Base-by-base conservation (phyloP, 345 rosid genomes). In the Erucastrum elatum region DNA sequence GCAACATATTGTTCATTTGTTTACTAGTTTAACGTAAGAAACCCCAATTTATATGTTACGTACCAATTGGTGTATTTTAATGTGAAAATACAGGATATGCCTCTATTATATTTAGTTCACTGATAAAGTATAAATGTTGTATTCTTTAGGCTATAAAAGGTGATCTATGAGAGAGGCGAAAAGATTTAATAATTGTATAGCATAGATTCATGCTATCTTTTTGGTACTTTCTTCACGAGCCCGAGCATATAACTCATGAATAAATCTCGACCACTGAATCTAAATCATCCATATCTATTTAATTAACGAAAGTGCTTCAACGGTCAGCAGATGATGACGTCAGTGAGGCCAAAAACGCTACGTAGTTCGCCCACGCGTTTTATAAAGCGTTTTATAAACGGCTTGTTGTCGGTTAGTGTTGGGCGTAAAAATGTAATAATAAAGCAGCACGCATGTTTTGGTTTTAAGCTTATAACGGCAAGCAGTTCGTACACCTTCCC, bases 401-500 rank as follows among this genome's bases (percentile, higher is more conserved):
- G 21, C 21, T 21, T 21, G 21, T 21, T 39, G 39, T 66, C 5
- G 17, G 58, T 53, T 53, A 49, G 31, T 29, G 4, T 29, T 29
- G 3, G 31, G 31, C 29, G 66, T 26, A 39, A 44, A 2, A 46
- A 6, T 2, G 2, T 13, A 6, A 4, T 4, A 61, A 1, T 0
- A 7, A 67, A 73, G 53, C 78, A 68, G 21, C 78, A 68, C 74
- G 78, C 77, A 72, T 72, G 77, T 65, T 65, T 9, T 21, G 1
- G 0, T 6, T n/a, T 2, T 0, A 72, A 59, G 31, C 55, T 21
- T 2, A 58, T 3, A 78, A 72, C 73, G 77, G 77, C 25, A 66
- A 59, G 64, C 70, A 8, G 68, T 79, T 79, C 70, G 26, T 8
- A 7, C 5, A 21, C 72, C 49, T 15, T 26, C 37, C 12, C 4